A percentile compares a stretch with the other conserved stretches of the same genome.
Evolutionary conservation across 1,139 yeast species (phyloP).

Genomic region (Candida sojae): DNA sequence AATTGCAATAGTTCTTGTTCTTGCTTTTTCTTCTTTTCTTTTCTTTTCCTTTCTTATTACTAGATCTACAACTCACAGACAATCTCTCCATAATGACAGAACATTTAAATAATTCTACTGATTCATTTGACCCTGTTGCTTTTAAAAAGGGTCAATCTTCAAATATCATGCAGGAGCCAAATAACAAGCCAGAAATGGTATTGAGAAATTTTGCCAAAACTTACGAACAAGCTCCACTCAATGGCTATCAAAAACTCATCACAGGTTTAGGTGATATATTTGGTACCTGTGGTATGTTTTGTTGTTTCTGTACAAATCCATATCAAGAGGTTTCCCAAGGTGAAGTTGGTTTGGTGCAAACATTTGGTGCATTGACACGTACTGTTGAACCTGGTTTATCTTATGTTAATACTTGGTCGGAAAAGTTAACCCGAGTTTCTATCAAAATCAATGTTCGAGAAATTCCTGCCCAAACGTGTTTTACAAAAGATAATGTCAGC

Average conservation of each 20-base stretch:
- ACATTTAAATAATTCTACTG: conserved; percentile 10
- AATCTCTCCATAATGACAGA: conserved; percentile 9
- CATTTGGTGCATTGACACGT: conserved; percentile 68
- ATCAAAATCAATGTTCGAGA: conserved; percentile 64
- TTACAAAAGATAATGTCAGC: conserved; percentile 71
- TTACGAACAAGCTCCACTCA: conserved; percentile 38
- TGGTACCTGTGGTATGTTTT: conserved; percentile 63
- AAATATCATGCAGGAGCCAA: conserved; percentile 24
- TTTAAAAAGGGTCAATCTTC: conserved; percentile 12
- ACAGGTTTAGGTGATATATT: conserved; percentile 45
- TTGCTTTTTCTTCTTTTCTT: too few relatives aligned
- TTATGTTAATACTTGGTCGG: conserved; percentile 66
- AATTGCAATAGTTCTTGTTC: too few relatives aligned
- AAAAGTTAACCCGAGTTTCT: conserved; percentile 52
- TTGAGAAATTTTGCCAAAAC: conserved; percentile 35
- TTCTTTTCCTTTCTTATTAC: neutral
- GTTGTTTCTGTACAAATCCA: conserved; percentile 63
- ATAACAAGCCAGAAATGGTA: conserved; percentile 32
- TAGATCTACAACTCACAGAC: neutral
- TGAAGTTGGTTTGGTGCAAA: conserved; percentile 67
- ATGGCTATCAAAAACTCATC: conserved; percentile 43
- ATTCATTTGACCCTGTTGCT: conserved; percentile 18
- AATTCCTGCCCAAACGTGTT: conserved; percentile 66
- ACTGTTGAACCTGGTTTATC: conserved; percentile 72
- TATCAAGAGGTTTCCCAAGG: conserved; percentile 67